Conservation (phyloP, 1,284 basidiomycete species). For the Schizopora paradoxa region DNA sequence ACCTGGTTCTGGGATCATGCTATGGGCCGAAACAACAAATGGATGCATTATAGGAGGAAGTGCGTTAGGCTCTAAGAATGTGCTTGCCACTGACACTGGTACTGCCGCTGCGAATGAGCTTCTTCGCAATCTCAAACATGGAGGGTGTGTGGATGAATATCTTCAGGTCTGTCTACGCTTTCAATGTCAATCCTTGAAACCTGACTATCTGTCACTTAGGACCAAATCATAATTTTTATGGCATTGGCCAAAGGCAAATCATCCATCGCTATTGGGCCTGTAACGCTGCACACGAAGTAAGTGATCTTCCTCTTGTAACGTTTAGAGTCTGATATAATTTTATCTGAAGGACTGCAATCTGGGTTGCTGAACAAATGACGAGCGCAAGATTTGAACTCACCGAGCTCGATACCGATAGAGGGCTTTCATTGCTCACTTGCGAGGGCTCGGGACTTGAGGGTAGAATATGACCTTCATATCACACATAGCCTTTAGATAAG, state of each 20-base stretch:
- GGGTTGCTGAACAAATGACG: conserved; percentile 60
- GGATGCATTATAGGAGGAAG: conserved; percentile 63
- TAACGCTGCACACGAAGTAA: conserved; percentile 63
- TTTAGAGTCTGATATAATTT: not conserved
- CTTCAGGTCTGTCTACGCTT: conserved; percentile 38
- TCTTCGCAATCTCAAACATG: conserved; percentile 46
- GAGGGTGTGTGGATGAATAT: conserved; percentile 65
- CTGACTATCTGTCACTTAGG: conserved; percentile 37
- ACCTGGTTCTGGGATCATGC: conserved; percentile 59
- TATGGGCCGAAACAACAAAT: conserved; percentile 64
- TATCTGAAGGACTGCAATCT: conserved; percentile 58
- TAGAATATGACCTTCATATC: not conserved
- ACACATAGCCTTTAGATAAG: no score
- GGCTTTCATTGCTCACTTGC: conserved; percentile 42
- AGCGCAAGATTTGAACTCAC: conserved; percentile 53
- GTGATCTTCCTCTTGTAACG: conserved; percentile 15
- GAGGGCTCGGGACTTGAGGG: conserved; percentile 39
- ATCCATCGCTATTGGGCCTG: conserved; percentile 45
- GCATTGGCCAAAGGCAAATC: conserved; percentile 62
- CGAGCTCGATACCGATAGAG: conserved; percentile 30
- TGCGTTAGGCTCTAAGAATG: conserved; percentile 49
- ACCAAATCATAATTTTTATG: conserved; percentile 72
- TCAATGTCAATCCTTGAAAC: conserved; percentile 1
- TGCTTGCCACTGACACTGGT: conserved; percentile 43
- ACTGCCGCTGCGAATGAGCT: conserved; percentile 54